These are phyloP conservation scores for Zostera marina DNA, from an alignment of 116 monocot species.

Conservation along the genomic window DNA sequence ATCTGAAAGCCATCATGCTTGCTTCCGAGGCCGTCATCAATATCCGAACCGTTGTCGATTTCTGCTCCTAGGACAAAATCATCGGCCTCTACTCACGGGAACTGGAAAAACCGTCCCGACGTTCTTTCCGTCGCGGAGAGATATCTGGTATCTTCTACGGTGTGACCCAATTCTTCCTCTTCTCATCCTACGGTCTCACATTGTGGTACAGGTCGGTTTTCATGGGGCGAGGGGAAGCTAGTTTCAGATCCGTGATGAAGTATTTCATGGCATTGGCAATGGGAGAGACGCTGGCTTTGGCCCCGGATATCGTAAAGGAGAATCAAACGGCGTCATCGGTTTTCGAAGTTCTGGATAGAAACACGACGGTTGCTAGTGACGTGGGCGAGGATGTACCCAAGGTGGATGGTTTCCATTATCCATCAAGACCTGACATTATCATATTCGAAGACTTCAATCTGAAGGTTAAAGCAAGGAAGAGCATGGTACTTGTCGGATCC, in stretches of 20 bases:
- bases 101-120: constrained; percentile 47
- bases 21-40: constrained; percentile 92
- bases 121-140: constrained; percentile 71
- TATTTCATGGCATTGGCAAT: constrained; percentile 93
- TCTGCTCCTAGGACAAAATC: constrained; percentile 81
- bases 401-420: constrained; percentile 73
- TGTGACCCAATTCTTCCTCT: constrained; percentile 83
- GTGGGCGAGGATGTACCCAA: constrained; percentile 48
- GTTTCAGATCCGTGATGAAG: constrained; percentile 89
- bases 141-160: constrained; percentile 71
- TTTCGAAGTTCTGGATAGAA: constrained; percentile 77
- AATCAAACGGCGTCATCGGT: constrained; percentile 85
- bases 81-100: constrained; percentile 55
- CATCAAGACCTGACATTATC: constrained; percentile 57
- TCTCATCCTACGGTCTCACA: constrained; percentile 72
- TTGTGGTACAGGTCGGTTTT: constrained; percentile 89
- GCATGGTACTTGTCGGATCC: constrained; percentile 88
- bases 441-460: constrained; percentile 68
- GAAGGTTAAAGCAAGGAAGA: constrained; percentile 50
- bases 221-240: constrained; percentile 73
- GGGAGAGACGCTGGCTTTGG: constrained; percentile 84
- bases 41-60: constrained; percentile 83
- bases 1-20: constrained; percentile 82
- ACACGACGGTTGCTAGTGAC: constrained; percentile 44
- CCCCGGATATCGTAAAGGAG: constrained; percentile 81